phyloP scores from a whole-genome alignment of 2,329 filamentous ascomycete species.

The Claviceps spartinae region DNA sequence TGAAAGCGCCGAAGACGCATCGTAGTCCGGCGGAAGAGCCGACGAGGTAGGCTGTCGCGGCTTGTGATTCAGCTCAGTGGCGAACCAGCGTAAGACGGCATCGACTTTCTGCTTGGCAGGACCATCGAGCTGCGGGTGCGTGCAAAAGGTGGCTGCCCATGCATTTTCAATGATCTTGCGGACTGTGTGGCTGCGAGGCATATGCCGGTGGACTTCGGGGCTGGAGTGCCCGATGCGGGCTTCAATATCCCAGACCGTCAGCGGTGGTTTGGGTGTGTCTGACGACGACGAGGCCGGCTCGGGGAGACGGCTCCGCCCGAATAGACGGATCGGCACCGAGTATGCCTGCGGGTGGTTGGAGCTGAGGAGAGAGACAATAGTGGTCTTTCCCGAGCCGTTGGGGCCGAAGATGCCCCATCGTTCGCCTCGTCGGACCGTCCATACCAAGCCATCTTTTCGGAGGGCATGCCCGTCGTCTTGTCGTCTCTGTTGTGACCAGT shows the following conservation, averaged over 20 bases:
- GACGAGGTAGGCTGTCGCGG: neutral
- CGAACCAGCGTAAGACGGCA: slow-evolving; percentile 63
- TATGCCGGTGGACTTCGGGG: slow-evolving; percentile 87
- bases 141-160: slow-evolving; percentile 78
- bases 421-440: slow-evolving; percentile 71
- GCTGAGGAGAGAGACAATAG: slow-evolving; percentile 78
- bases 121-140: slow-evolving; percentile 49
- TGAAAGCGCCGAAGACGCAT: slow-evolving; percentile 15
- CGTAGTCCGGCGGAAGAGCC: neutral
- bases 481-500: slow-evolving; percentile 52
- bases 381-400: slow-evolving; percentile 94
- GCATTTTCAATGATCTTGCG: slow-evolving; percentile 69
- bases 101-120: slow-evolving; percentile 48
- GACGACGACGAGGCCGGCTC: slow-evolving; percentile 43
- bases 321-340: slow-evolving; percentile 72
- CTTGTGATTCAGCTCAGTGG: slow-evolving; percentile 56
- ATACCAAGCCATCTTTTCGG: slow-evolving; percentile 52
- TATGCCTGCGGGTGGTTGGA: slow-evolving; percentile 96
- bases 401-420: slow-evolving; percentile 88
- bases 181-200: slow-evolving; percentile 64
- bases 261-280: slow-evolving; percentile 33
- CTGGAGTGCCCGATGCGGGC: slow-evolving; percentile 82
- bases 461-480: slow-evolving; percentile 20
- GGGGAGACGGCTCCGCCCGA: slow-evolving; percentile 69
- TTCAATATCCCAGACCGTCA: slow-evolving; percentile 90